Evolutionary conservation across 208 protist genomes (phyloP), one percentile per base, ranked within the genome.

Genomic region (Acanthamoeba culbertsoni): DNA sequence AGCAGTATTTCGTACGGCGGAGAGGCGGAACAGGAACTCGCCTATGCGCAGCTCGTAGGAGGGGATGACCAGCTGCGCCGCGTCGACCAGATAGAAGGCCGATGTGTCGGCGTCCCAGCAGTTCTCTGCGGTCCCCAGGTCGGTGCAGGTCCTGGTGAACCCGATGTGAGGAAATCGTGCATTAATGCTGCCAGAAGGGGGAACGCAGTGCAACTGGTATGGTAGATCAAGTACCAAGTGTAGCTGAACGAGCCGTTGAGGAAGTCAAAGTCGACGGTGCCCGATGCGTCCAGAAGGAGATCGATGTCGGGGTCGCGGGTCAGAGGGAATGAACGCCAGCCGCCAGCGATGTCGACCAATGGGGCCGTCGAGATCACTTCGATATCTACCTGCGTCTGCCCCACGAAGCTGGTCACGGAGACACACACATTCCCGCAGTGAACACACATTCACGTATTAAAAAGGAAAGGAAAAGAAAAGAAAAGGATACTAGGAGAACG

Each of bases 1-100:
- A 77, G n/a, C n/a, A n/a, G n/a, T n/a, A n/a, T n/a, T n/a, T 31
- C n/a, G 18, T 20, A 33, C 28, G 23, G 57, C 43, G 16, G 77
- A 55, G 18, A 88, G 14, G 23, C 16, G 63, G 77, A 88, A 57
- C 16, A 59, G 43, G 46, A 88, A 88, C 46, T 59, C 20, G 46
- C 77, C 77, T 14, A 88, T 88, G 77, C 20, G 77, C 35, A 88
- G 37, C 46, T 88, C 77, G 28, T 88, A 88, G 12, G 37, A 42
- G 12, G 77, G 77, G 37, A 88, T 88, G 20, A 42, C 43, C 12
- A 88, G 12, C 12, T 26, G 18, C 20, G 77, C 12, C 28, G 35
- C 16, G 12, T 48, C 31, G 35, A 23, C 28, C 16, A 88, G 46
- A 33, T 88, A 88, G 16, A 55, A 23, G 77, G 12, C n/a, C 12